Conservation (phyloP, 768 basidiomycete genomes). For the Hygrocybe coccinea region DNA sequence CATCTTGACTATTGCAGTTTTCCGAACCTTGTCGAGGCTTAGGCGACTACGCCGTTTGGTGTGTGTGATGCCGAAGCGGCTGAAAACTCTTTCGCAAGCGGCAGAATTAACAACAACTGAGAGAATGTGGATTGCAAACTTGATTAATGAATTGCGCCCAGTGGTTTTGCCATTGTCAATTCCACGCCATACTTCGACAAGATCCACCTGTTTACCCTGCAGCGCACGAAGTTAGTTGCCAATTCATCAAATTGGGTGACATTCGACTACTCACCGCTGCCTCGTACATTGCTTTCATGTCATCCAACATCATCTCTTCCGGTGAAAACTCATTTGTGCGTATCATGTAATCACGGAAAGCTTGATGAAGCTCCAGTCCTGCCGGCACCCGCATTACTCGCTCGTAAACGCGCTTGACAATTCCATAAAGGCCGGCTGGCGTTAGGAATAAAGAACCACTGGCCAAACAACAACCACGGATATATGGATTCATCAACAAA, state of each 20-base stretch:
- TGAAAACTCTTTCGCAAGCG: conserved; percentile 25
- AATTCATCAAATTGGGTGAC: not conserved
- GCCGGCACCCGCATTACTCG: conserved; percentile 7
- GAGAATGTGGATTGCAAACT: conserved; percentile 23
- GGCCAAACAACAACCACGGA: conserved; percentile 14
- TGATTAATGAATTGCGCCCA: conserved; percentile 12
- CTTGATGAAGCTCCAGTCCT: conserved; percentile 2
- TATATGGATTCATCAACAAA: conserved; percentile 26
- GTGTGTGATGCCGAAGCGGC: conserved; percentile 22
- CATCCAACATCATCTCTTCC: conserved; percentile 8
- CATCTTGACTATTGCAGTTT: conserved; percentile 9
- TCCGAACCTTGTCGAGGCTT: conserved; percentile 14
- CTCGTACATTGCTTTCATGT: conserved; percentile 1
- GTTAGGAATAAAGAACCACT: not conserved
- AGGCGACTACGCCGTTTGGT: conserved; percentile 24
- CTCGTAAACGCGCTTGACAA: conserved; percentile 9
- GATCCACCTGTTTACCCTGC: conserved; percentile 3
- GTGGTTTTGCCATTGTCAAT: not conserved
- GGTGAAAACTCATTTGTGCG: conserved; percentile 4
- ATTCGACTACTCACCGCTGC: conserved; percentile 6
- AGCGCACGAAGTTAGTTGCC: not conserved
- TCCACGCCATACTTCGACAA: not conserved
- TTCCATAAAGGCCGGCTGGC: conserved; percentile 3
- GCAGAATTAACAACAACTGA: conserved; percentile 26
- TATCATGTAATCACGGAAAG: conserved; percentile 1